Evolutionary conservation across 306 rosid genomes (phyloP), one percentile per base, ranked within the genome.

Genomic region (Prunus mira): DNA sequence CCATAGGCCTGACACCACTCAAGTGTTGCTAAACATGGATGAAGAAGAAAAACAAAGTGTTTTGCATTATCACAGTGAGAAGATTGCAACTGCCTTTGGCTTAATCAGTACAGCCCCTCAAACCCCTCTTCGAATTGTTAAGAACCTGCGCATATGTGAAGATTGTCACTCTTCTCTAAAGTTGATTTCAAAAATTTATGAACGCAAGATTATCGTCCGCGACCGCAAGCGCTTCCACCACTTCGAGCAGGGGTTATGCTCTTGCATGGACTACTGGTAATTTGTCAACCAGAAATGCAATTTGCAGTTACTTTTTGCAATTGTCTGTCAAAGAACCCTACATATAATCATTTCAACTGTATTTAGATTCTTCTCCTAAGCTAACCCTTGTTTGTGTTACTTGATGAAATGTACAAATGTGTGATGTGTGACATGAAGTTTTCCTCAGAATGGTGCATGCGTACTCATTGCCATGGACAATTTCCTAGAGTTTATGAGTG

Each of bases 261-360:
- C 97, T 76, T 93, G 97, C 81, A 83, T 76, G 91, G 97, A 91
- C 63, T 91, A 84, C 82, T 93, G 98, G 98, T 91, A 87, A 84
- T 63, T 67, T 73, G 72, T 76, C 61, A 54, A 71, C 27, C 8
- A 15, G 58, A 38, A 30, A 4, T 43, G 12, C 12, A 60, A 28
- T 30, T 43, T 45, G 51, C 61, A 62, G 25, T 12, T 12, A 27
- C 64, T 22, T 19, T 52, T 52, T 24, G 58, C 41, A 27, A 49
- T 49, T 50, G 38, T 45, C 55, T 69, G 22, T 45, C 56, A 67
- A 47, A 45, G 56, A 50, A 22, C 65, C 27, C 38, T 41, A 2
- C 47, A 3, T 12, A 41, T 12, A 41, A 57, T 22, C 76, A 38
- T 17, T 72, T 41, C 6, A 57, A 58, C 38, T 57, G 67, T 22